These are phyloP conservation scores for Debaryomyces singareniensis DNA, from an alignment of 1,139 yeast genomes.

Conservation along the genomic window DNA sequence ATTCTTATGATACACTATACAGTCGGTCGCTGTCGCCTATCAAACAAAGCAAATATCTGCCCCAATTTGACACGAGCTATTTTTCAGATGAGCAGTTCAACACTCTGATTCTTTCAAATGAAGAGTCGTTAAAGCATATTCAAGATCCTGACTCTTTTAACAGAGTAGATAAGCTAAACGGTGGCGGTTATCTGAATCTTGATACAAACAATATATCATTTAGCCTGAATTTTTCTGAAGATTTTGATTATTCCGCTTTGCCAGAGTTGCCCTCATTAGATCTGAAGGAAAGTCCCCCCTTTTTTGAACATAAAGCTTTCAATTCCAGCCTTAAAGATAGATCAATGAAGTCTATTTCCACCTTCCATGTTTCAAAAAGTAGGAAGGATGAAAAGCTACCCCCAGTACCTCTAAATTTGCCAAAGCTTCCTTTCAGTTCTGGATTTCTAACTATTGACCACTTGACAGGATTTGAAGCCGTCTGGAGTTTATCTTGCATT, in stretches of 20 bases:
- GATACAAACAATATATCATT: background rate
- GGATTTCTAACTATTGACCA: conserved; percentile 44
- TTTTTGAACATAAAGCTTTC: background rate
- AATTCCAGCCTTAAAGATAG: no score
- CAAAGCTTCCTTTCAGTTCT: conserved; percentile 52
- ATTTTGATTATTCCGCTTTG: conserved; percentile 16
- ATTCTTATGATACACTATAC: no score
- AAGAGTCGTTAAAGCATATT: no score
- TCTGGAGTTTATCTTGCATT: conserved; percentile 34
- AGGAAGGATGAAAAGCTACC: conserved; percentile 31
- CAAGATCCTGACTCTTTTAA: no score
- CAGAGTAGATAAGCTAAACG: background rate
- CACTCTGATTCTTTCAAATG: no score
- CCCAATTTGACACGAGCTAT: conserved; percentile 7
- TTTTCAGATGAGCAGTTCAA: background rate
- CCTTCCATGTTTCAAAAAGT: conserved; percentile 5
- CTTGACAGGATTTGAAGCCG: conserved; percentile 30
- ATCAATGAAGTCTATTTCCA: no score
- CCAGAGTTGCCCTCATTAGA: conserved; percentile 30
- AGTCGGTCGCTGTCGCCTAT: conserved; percentile 31
- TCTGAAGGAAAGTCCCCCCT: background rate
- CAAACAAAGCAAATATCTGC: conserved; percentile 14
- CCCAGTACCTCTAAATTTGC: conserved; percentile 48
- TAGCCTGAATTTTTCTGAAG: no score
- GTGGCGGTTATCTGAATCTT: background rate